Conservation (phyloP, 345 rosid genomes). For the Corchorus olitorius region DNA sequence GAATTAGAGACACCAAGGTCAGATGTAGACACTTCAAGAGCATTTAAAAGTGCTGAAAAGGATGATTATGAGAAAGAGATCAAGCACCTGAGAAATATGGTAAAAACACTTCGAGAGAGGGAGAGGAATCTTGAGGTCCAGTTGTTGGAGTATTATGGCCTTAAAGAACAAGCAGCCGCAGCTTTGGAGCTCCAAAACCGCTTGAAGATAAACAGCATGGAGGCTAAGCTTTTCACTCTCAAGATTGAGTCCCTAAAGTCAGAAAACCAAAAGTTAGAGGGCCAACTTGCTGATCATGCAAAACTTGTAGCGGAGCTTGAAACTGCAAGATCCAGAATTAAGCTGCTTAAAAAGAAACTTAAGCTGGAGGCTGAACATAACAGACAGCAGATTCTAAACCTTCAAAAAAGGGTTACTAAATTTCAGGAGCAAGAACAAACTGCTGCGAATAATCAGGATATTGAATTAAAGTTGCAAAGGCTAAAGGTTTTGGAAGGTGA, state of each 20-base stretch:
- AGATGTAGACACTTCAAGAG: slow-evolving; percentile 44
- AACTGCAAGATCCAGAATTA: slow-evolving; percentile 53
- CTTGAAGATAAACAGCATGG: slow-evolving; percentile 68
- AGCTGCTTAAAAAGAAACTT: slow-evolving; percentile 67
- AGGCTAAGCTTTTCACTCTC: slow-evolving; percentile 61
- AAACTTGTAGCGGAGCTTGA: slow-evolving; percentile 60
- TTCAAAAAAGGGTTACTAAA: slow-evolving; percentile 59
- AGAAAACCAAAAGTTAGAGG: slow-evolving; percentile 65
- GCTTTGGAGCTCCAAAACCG: slow-evolving; percentile 81
- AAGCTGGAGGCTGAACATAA: slow-evolving; percentile 72
- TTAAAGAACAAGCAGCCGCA: slow-evolving; percentile 75
- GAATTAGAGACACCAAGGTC: slow-evolving; percentile 39
- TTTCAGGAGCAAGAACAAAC: slow-evolving; percentile 64
- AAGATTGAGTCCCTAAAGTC: slow-evolving; percentile 77
- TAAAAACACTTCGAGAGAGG: slow-evolving; percentile 61
- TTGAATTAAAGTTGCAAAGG: slow-evolving; percentile 45
- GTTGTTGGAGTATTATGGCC: slow-evolving; percentile 79
- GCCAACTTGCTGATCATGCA: slow-evolving; percentile 53
- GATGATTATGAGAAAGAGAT: slow-evolving; percentile 66
- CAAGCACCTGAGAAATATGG: slow-evolving; percentile 52
- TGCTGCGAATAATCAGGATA: slow-evolving; percentile 34
- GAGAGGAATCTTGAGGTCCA: slow-evolving; percentile 77
- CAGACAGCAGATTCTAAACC: slow-evolving; percentile 60
- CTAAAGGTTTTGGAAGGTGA: slow-evolving; percentile 62
- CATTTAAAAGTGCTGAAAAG: slow-evolving; percentile 42